A percentile compares a stretch with the other conserved stretches of the same genome.
phyloP scores from a whole-genome alignment of 768 basidiomycete species.

The Tylopilus subfusipes region DNA sequence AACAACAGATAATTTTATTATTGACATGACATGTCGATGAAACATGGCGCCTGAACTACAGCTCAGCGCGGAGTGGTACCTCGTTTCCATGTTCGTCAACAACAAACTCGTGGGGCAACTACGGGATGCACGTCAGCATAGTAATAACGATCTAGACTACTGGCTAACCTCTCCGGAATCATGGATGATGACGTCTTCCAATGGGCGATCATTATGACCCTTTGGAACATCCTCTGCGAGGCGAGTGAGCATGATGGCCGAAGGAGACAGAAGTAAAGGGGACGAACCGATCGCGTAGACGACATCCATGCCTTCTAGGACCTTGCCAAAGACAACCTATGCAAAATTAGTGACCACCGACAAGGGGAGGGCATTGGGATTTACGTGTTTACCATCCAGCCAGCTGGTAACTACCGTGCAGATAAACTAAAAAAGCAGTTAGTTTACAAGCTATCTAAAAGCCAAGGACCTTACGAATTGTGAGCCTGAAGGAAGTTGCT shows the following conservation, averaged over 20 bases:
- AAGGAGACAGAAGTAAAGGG: not conserved
- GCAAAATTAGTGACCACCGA: conserved; percentile 2
- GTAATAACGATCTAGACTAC: conserved; percentile 9
- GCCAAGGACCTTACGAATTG: conserved; percentile 65
- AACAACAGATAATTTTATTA: conserved; percentile 47
- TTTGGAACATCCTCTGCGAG: conserved; percentile 72
- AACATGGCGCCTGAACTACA: conserved; percentile 52
- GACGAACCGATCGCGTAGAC: conserved; percentile 67
- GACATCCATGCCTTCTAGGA: conserved; percentile 90
- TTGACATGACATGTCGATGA: conserved; percentile 43
- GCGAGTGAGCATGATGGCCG: conserved; percentile 8
- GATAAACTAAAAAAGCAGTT: conserved; percentile 68
- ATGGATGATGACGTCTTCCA: conserved; percentile 72
- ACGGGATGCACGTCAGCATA: conserved; percentile 5
- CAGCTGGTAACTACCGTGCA: conserved; percentile 83
- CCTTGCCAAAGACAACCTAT: conserved; percentile 90
- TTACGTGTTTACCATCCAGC: conserved; percentile 87
- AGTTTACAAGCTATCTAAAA: not conserved
- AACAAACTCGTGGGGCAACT: conserved; percentile 54
- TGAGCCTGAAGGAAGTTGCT: conserved; percentile 50
- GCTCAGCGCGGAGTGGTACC: conserved; percentile 95
- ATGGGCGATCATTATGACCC: conserved; percentile 66
- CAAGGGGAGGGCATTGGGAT: conserved; percentile 13
- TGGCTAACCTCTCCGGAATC: conserved; percentile 81
- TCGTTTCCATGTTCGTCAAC: conserved; percentile 69